Percentiles rank a stretch among this genome's conserved stretches.
Evolutionary conservation across 2,329 filamentous ascomycete genomes (phyloP).

Genomic region (Calonectria pteridis): DNA sequence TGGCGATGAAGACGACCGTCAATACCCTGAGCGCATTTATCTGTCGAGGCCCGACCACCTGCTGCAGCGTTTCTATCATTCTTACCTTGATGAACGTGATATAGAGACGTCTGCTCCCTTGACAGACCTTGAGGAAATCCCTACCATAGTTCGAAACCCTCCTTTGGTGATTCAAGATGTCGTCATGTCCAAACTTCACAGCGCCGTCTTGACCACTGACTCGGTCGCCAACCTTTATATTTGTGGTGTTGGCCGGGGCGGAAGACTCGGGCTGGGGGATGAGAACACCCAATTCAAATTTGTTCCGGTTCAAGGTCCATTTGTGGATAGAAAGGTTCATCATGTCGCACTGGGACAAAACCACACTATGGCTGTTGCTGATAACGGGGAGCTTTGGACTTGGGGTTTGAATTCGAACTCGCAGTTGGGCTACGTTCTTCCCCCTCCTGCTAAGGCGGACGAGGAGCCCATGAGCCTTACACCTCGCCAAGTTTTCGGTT

Average conservation of each 20-base stretch:
- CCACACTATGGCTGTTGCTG: constrained; percentile 87
- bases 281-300: constrained; percentile 92
- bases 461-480: constrained; percentile 86
- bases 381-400: constrained; percentile 90
- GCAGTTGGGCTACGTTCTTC: constrained; percentile 87
- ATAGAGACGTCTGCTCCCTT: constrained; percentile 44
- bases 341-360: constrained; percentile 91
- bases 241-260: constrained; percentile 91
- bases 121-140: constrained; percentile 67
- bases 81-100: constrained; percentile 68
- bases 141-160: constrained; percentile 77
- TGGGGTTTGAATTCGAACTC: constrained; percentile 92
- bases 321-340: constrained; percentile 79
- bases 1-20: constrained; percentile 94
- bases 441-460: constrained; percentile 74
- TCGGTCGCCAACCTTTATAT: constrained; percentile 92
- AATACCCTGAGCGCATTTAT: constrained; percentile 87
- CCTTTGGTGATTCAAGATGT: constrained; percentile 85
- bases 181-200: constrained; percentile 91
- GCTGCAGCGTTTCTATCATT: constrained; percentile 78
- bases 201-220: constrained; percentile 87
- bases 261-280: constrained; percentile 88
- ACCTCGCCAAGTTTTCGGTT: constrained; percentile 91
- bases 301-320: constrained; percentile 81
- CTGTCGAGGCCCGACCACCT: constrained; percentile 84